A percentile compares a stretch with the other conserved stretches of the same genome.
Evolutionary conservation across 495 filamentous ascomycete genomes (phyloP).

Genomic region (Elaphomyces granulatus): DNA sequence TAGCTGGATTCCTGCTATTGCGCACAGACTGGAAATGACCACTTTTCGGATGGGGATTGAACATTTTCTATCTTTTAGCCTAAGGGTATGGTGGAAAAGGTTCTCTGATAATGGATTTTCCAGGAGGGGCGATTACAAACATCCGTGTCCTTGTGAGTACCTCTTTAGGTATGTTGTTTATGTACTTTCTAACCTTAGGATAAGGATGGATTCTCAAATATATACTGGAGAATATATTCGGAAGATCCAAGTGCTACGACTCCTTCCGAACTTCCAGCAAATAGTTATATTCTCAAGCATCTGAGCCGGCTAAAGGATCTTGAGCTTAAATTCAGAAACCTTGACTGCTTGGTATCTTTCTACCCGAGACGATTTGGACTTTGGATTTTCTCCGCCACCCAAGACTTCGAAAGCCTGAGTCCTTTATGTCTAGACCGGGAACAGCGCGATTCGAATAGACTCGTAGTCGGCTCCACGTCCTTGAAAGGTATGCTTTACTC

Average conservation of each 20-base stretch:
- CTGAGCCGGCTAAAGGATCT: constrained; percentile 32
- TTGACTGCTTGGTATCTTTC: constrained; percentile 29
- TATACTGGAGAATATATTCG: constrained; percentile 36
- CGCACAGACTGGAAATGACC: constrained; percentile 27
- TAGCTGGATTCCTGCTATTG: no score
- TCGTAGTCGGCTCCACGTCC: constrained; percentile 21
- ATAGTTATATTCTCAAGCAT: constrained; percentile 32
- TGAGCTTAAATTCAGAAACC: constrained; percentile 25
- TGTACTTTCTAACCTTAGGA: neutral
- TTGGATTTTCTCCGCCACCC: constrained; percentile 31
- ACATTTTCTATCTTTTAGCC: constrained; percentile 15
- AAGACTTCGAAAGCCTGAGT: constrained; percentile 25
- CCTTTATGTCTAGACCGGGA: constrained; percentile 16
- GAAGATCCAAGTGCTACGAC: constrained; percentile 26
- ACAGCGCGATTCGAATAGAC: constrained; percentile 17
- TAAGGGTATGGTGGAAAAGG: constrained; percentile 15
- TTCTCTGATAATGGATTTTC: constrained; percentile 32
- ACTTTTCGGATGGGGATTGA: constrained; percentile 9
- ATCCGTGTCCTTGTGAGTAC: constrained; percentile 32
- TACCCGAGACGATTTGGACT: constrained; percentile 29
- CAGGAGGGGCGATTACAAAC: constrained; percentile 32
- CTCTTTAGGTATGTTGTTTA: neutral
- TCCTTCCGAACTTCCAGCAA: constrained; percentile 24
- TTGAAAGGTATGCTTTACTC: constrained; percentile 22
- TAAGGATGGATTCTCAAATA: constrained; percentile 35